Evolutionary conservation across 2,329 filamentous ascomycete genomes (phyloP).

Genomic region (Aspergillus fumigatiaffinis): DNA sequence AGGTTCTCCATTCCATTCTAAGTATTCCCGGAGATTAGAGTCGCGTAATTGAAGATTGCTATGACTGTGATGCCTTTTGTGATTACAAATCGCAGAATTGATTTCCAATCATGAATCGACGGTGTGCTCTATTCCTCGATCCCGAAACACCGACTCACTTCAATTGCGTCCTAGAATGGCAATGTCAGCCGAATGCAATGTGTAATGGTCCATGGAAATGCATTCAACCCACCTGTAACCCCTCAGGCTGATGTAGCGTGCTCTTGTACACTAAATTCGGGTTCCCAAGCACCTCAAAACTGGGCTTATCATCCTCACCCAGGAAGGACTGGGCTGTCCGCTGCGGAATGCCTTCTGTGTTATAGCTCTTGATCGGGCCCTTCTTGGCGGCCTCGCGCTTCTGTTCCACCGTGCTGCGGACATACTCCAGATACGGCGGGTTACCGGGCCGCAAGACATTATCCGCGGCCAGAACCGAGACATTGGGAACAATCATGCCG

Average conservation of each 20-base stretch:
- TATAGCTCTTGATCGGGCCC: constrained; percentile 14
- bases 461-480: constrained; percentile 44
- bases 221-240: constrained; percentile 20
- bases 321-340: constrained; percentile 22
- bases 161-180: constrained; percentile 26
- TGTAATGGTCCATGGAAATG: background rate
- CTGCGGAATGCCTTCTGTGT: constrained; percentile 18
- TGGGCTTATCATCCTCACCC: constrained; percentile 20
- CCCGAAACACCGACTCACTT: constrained; percentile 30
- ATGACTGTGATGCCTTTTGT: background rate
- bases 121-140: constrained; percentile 15
- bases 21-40: background rate
- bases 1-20: background rate
- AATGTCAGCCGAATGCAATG: constrained; percentile 1
- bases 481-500: constrained; percentile 56
- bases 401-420: constrained; percentile 59
- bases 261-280: constrained; percentile 65
- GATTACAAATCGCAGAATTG: background rate
- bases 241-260: constrained; percentile 28
- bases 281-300: constrained; percentile 48
- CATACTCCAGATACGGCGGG: constrained; percentile 56
- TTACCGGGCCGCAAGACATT: constrained; percentile 44
- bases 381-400: constrained; percentile 50
- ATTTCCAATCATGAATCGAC: constrained; percentile 8
- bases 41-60: background rate